Evolutionary conservation across 768 basidiomycete genomes (phyloP), one percentile per base, ranked within the genome.

Genomic region (Tephrocybe sp.): DNA sequence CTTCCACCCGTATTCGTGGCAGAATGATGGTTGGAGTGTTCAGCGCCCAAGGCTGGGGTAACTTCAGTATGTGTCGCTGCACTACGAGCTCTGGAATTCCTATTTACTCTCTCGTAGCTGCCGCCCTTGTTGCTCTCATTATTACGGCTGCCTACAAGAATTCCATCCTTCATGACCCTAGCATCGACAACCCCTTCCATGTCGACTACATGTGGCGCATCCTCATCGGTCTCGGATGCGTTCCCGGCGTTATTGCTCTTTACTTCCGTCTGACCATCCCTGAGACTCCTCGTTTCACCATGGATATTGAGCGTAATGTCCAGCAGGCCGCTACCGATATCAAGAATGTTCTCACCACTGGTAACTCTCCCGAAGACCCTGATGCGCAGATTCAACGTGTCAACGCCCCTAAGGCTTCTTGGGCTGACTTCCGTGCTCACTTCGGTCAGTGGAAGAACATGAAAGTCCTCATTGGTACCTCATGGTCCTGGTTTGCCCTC

Each of bases 191-290:
- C 40, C 63, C 72, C 30, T 52, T 63, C 12, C 74, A 78, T 39
- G 75, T 96, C 51, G 92, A 96, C 68, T 79, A 74, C 62, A 78
- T 82, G 64, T 94, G 92, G 92, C 86, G 92, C 60, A 70, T 94
- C 44, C 77, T 95, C 62, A 92, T 96, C 65, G 92, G 92, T 61
- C 74, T 94, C 33, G 92, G 92, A 39, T 88, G 85, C 49, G 73
- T 96, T 44, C 93, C 92, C 31, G 92, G 82, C 49, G 76, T 75
- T 36, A 63, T 92, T 50, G 92, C 90, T 16, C 82, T 94, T 45
- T 94, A 92, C 74, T 94, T 90, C 86, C 89, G 92, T 65, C 78
- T 94, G 31, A 93, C 92, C 20, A 93, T 95, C 61, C 90, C 92
- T 3, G 92, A 94, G 66, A 94, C 92, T 0, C 92, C 92, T 22